Base-by-base conservation (phyloP, 2,329 filamentous ascomycete species). In the Hymenoscyphus albidus region DNA sequence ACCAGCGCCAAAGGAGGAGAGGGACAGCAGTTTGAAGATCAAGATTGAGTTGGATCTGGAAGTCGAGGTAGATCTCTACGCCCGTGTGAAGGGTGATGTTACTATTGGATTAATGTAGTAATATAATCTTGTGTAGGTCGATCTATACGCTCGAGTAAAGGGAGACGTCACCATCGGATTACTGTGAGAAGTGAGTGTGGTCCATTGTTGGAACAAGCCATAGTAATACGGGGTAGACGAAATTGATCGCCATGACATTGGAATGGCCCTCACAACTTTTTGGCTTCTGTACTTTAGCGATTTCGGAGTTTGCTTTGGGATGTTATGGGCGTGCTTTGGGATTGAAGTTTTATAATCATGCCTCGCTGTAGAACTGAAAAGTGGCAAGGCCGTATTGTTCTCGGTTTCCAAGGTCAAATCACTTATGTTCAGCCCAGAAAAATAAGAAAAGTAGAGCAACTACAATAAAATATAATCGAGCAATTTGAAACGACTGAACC, bases 11-110 rank as follows among this genome's bases (percentile, higher is more conserved):
- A 69, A 71, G 57, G 76, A 75, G 65, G 71, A 71, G 59, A 71
- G 76, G 68, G 77, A 77, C 62, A 77, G 75, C 68, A 74, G 71
- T 65, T 67, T 78, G 69, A 78, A 78, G 71, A 76, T 79, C 68
- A 77, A 78, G 71, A 77, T 79, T 66, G 77, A 79, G 71, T 62
- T 79, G 65, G 77, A 79, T 73, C 72, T 74, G 51, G 74, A 75
- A 72, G 73, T 75, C 59, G 73, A 78, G 76, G 76, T 78, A 73
- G 76, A 77, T 72, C 74, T 77, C 64, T 77, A 78, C 64, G 76
- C 76, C n/a, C 68, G 72, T 38, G 74, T 75, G 48, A 75, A 76
- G 66, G 73, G 73, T 66, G 73, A 74, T 68, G 70, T 78, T 9
- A 77, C 76, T 13, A 77, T 78, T 66, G 76, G 76, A 59, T 62